Conservation (phyloP, 2,329 filamentous ascomycete genomes). For the Aspergillus transmontanensis region DNA sequence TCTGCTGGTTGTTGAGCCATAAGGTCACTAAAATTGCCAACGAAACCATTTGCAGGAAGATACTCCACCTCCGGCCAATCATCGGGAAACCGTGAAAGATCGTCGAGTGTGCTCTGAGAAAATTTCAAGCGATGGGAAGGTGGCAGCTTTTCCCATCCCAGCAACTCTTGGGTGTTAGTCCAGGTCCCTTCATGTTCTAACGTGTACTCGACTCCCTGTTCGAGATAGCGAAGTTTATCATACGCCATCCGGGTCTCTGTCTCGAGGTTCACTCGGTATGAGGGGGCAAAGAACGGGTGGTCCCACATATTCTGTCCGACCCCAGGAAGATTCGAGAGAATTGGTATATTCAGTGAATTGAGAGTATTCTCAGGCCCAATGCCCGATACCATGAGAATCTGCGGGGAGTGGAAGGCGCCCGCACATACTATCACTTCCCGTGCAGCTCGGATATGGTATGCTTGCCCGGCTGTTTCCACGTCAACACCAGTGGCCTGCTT, state of each 20-base stretch:
- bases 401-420: conserved; percentile 18
- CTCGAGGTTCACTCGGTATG: conserved; percentile 3
- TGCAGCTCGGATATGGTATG: not conserved
- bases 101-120: not conserved
- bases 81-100: not conserved
- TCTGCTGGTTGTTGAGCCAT: conserved; percentile 22
- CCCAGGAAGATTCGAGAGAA: not conserved
- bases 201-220: not conserved
- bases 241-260: not conserved
- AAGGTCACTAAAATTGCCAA: conserved; percentile 2
- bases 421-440: conserved; percentile 11
- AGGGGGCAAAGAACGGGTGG: conserved; percentile 8
- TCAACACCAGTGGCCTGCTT: not conserved
- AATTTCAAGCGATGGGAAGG: not conserved
- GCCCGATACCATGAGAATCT: conserved; percentile 24
- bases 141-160: conserved; percentile 17
- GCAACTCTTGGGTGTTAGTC: not conserved
- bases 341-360: not conserved
- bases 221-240: not conserved
- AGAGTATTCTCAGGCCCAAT: conserved; percentile 15
- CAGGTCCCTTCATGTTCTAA: not conserved
- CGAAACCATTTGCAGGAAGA: not conserved
- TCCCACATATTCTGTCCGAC: conserved; percentile 14
- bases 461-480: not conserved
- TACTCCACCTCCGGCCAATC: conserved; percentile 18